A percentile compares a stretch with the other conserved stretches of the same genome.
These are phyloP conservation scores for Diplodia seriata DNA, from an alignment of 2,329 filamentous ascomycete genomes.

Conservation along the genomic window DNA sequence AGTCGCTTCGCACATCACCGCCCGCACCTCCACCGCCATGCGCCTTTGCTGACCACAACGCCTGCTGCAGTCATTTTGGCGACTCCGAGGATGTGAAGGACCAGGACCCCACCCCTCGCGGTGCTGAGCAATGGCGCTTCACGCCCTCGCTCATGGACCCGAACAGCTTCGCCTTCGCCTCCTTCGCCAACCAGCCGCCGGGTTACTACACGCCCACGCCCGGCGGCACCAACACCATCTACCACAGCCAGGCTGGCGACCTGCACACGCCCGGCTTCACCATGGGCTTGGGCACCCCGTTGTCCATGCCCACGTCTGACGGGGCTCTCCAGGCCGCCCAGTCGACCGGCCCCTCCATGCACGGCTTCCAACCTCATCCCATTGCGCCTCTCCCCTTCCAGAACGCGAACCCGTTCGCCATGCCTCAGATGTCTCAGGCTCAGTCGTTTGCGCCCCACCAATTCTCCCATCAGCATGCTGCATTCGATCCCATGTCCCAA, in stretches of 20 bases:
- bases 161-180: slow-evolving; percentile 79
- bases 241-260: slow-evolving; percentile 83
- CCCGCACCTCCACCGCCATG: slow-evolving; percentile 11
- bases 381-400: slow-evolving; percentile 57
- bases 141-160: slow-evolving; percentile 89
- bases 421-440: slow-evolving; percentile 54
- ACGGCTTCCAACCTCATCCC: slow-evolving; percentile 66
- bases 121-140: slow-evolving; percentile 82
- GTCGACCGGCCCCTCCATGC: slow-evolving; percentile 59
- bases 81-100: slow-evolving; percentile 68
- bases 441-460: slow-evolving; percentile 75
- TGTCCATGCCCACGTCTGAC: slow-evolving; percentile 79
- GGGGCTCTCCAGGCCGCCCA: slow-evolving; percentile 67
- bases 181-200: slow-evolving; percentile 78
- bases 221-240: slow-evolving; percentile 78
- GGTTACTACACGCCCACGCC: slow-evolving; percentile 90
- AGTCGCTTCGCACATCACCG: slow-evolving; percentile 24
- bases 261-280: slow-evolving; percentile 81
- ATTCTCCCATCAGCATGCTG: slow-evolving; percentile 81
- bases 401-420: slow-evolving; percentile 73
- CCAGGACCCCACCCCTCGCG: slow-evolving; percentile 82
- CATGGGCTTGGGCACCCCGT: slow-evolving; percentile 77
- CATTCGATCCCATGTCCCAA: slow-evolving; percentile 80
- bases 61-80: slow-evolving; percentile 50
- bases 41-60: slow-evolving; percentile 21